Evolutionary conservation across 2,329 filamentous ascomycete genomes (phyloP).

Genomic region (Cladosporium sphaerospermum): DNA sequence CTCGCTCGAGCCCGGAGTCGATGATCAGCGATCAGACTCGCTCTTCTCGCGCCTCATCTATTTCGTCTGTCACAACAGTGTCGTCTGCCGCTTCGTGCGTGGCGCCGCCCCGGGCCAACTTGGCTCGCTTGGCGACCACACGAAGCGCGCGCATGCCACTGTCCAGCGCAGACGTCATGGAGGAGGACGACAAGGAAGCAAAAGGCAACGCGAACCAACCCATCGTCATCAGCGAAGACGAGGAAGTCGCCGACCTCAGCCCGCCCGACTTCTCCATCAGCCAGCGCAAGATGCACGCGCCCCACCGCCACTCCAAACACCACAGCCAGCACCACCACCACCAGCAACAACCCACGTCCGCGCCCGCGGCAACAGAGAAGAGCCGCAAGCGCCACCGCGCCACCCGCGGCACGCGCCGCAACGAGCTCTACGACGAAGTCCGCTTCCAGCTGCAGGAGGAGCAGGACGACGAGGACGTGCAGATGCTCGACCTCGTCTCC

Average conservation of each 20-base stretch:
- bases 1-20: constrained; percentile 53
- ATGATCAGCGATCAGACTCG: constrained; percentile 55
- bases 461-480: constrained; percentile 22
- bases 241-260: constrained; percentile 28
- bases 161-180: constrained; percentile 16
- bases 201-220: constrained; percentile 22
- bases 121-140: constrained; percentile 49
- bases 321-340: constrained; percentile 14
- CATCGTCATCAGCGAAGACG: constrained; percentile 21
- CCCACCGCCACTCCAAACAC: constrained; percentile 28
- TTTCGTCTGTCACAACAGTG: constrained; percentile 46
- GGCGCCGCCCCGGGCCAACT: constrained; percentile 44
- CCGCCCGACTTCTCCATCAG: constrained; percentile 28
- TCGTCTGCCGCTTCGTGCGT: constrained; percentile 37
- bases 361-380: constrained; percentile 16
- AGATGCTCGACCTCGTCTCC: constrained; percentile 18
- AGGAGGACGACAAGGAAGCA: constrained; percentile 19
- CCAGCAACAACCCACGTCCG: constrained; percentile 4
- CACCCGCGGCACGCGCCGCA: constrained; percentile 24
- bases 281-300: constrained; percentile 26
- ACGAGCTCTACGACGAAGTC: constrained; percentile 31
- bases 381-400: constrained; percentile 28
- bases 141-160: constrained; percentile 41
- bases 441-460: constrained; percentile 28
- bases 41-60: constrained; percentile 50